These are phyloP conservation scores for Cucumis hystrix DNA, from an alignment of 306 rosid species.

Conservation along the genomic window DNA sequence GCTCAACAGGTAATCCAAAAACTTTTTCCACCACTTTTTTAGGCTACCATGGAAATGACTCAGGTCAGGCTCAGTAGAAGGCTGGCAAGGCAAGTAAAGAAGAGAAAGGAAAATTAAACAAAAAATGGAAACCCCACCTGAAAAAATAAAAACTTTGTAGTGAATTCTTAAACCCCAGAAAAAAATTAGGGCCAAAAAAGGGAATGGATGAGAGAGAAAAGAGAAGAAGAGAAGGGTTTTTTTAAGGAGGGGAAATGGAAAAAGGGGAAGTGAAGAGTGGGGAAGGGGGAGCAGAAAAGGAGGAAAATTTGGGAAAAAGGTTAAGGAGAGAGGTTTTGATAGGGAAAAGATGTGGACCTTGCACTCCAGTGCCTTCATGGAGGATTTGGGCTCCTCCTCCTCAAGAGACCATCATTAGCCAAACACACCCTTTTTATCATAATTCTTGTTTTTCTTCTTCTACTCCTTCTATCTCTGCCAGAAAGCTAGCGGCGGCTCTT, in stretches of 20 bases:
- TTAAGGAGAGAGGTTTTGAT: conserved; percentile 29
- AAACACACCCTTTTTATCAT: background rate
- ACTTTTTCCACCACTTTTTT: background rate
- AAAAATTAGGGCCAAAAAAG: background rate
- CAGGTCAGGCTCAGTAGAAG: background rate
- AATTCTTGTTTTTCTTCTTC: background rate
- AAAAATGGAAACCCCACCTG: background rate
- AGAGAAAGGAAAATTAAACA: background rate
- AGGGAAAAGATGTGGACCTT: conserved; percentile 48
- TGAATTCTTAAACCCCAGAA: background rate
- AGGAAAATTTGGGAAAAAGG: conserved; percentile 57
- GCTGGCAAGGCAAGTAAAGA: background rate
- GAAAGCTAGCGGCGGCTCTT: conserved; percentile 75
- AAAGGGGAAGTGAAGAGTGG: conserved; percentile 11
- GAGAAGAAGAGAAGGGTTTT: background rate
- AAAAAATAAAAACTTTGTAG: background rate
- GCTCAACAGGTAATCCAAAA: background rate
- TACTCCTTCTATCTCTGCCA: conserved; percentile 24
- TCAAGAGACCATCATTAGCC: conserved; percentile 20
- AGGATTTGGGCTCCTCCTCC: conserved; percentile 21
- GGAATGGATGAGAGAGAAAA: conserved; percentile 3
- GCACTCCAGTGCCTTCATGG: conserved; percentile 60
- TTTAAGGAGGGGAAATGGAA: background rate
- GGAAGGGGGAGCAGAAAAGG: conserved; percentile 53
- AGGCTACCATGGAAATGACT: background rate